Evolutionary conservation across 352 stramenopile species (phyloP).

Genomic region (Globisporangium echinulatum): DNA sequence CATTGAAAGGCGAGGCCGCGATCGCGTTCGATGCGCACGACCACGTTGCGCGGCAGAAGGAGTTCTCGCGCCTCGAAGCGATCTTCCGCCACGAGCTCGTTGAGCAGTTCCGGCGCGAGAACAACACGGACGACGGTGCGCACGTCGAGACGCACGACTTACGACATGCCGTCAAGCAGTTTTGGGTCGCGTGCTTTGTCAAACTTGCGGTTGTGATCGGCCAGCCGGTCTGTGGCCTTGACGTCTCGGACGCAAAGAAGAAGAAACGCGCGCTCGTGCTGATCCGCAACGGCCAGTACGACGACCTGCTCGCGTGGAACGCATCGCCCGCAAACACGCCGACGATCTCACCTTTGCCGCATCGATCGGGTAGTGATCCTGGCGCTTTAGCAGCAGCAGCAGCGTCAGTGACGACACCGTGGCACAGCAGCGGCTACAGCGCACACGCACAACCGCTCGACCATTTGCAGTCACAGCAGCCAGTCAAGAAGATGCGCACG

Average conservation of each 20-base stretch:
- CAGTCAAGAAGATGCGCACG: conserved; percentile 48
- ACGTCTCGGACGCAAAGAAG: conserved; percentile 81
- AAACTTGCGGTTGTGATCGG: conserved; percentile 75
- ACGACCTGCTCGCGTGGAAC: conserved; percentile 67
- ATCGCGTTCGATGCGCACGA: conserved; percentile 67
- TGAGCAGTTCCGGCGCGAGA: conserved; percentile 76
- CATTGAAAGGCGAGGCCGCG: conserved; percentile 46
- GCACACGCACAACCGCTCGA: background rate
- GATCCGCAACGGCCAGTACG: conserved; percentile 68
- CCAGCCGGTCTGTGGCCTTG: conserved; percentile 63
- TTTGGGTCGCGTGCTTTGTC: conserved; percentile 82
- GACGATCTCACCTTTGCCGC: conserved; percentile 35
- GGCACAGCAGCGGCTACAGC: conserved; percentile 11
- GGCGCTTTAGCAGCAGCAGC: too few relatives aligned
- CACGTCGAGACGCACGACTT: conserved; percentile 68
- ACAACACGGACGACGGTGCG: conserved; percentile 74
- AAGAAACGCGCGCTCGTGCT: conserved; percentile 72
- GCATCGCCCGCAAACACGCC: conserved; percentile 31
- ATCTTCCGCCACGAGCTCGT: conserved; percentile 80
- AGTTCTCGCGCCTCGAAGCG: conserved; percentile 64
- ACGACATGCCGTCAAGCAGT: conserved; percentile 73
- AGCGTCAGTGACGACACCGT: conserved; percentile 12
- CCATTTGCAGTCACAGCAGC: conserved; percentile 20
- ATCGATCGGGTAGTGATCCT: background rate
- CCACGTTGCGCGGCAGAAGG: conserved; percentile 57